phyloP scores from a whole-genome alignment of 2,329 filamentous ascomycete species.

The Pyrenophora teres region DNA sequence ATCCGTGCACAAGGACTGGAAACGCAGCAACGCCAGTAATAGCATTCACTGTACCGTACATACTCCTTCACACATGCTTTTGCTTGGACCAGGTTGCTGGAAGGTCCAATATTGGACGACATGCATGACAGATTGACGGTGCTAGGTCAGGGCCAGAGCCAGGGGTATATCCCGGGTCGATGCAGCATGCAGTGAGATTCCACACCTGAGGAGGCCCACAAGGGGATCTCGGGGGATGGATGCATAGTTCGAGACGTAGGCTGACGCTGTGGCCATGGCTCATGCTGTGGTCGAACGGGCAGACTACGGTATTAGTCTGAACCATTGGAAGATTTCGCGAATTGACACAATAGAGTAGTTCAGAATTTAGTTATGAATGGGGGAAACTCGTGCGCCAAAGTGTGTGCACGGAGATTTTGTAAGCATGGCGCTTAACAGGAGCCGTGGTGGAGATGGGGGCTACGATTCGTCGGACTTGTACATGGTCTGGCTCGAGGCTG shows the following conservation, averaged over 20 bases:
- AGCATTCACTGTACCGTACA: background rate
- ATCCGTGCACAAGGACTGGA: background rate
- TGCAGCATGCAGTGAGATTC: no score
- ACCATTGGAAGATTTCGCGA: background rate
- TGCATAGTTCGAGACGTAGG: constrained; percentile 1
- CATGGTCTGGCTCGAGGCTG: background rate
- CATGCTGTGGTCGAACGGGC: background rate
- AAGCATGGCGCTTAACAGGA: background rate
- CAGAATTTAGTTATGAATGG: background rate
- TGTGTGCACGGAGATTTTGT: background rate
- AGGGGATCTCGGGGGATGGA: background rate
- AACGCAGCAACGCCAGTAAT: background rate
- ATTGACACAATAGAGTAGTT: background rate
- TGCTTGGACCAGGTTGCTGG: constrained; percentile 3
- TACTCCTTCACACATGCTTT: background rate
- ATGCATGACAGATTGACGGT: constrained; percentile 2
- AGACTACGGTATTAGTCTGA: background rate
- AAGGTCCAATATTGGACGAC: background rate
- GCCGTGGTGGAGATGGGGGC: constrained; percentile 1
- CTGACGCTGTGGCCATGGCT: background rate
- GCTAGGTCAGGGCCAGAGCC: background rate
- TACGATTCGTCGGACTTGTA: background rate
- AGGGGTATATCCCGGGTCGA: background rate
- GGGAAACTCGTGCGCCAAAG: background rate
- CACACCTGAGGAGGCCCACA: no score